These are phyloP conservation scores for Botrytis paeoniae DNA, from an alignment of 2,329 filamentous ascomycete species.

Conservation along the genomic window DNA sequence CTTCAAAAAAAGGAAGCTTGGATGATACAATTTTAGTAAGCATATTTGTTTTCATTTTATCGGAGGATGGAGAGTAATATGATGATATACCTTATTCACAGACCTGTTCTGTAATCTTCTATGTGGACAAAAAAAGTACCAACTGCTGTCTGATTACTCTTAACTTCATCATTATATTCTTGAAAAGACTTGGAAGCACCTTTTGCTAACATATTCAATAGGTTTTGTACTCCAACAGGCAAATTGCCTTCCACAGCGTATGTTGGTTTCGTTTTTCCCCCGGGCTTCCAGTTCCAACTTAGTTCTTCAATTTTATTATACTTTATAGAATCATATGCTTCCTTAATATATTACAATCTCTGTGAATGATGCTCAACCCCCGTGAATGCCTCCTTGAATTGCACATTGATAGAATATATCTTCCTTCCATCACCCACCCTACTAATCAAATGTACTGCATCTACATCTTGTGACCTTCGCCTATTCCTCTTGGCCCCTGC, in stretches of 20 bases:
- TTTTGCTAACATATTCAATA: conserved; percentile 20
- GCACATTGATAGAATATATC: not conserved
- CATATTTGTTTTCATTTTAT: conserved; percentile 25
- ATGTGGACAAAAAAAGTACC: conserved; percentile 70
- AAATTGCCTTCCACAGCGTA: not conserved
- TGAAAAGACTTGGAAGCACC: not conserved
- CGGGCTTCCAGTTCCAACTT: not conserved
- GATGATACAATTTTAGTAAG: conserved; percentile 19
- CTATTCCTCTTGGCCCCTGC: not conserved
- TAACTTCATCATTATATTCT: conserved; percentile 12
- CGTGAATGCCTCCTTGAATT: not conserved
- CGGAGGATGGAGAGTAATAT: conserved; percentile 44
- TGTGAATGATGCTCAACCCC: not conserved
- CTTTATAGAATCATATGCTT: not conserved
- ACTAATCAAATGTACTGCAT: not conserved
- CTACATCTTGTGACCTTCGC: too few species aligned
- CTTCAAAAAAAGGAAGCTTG: conserved; percentile 58
- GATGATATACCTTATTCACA: conserved; percentile 74
- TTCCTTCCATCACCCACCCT: not conserved
- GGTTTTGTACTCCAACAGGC: not conserved
- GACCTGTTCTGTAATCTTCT: conserved; percentile 73
- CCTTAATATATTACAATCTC: not conserved
- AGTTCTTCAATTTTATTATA: not conserved
- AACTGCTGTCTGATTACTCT: conserved; percentile 73
- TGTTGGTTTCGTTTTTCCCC: not conserved